Conservation (phyloP, 2,329 filamentous ascomycete genomes). For the Fusarium sp. region DNA sequence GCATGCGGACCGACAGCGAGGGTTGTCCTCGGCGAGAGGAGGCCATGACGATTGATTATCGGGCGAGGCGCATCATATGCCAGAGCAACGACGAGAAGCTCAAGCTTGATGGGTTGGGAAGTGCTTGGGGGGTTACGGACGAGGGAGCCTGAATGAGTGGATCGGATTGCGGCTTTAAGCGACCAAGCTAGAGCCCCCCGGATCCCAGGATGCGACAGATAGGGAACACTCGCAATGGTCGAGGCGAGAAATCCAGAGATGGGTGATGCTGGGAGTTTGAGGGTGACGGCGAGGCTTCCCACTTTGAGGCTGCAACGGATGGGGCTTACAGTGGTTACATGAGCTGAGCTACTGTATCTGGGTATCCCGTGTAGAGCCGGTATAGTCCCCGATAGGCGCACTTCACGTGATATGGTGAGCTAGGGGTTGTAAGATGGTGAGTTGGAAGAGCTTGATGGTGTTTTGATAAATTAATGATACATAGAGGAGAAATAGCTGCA, state of each 20-base stretch:
- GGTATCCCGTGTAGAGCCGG: constrained; percentile 10
- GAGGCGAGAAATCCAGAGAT: constrained; percentile 20
- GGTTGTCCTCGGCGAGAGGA: constrained; percentile 55
- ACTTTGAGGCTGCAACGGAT: constrained; percentile 4
- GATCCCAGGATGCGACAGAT: background rate
- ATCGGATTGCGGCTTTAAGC: background rate
- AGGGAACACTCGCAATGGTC: constrained; percentile 12
- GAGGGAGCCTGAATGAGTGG: constrained; percentile 1
- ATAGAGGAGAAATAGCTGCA: background rate
- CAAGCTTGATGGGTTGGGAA: constrained; percentile 9
- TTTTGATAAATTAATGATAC: background rate
- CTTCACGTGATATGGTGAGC: constrained; percentile 40
- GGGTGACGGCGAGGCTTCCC: constrained; percentile 1
- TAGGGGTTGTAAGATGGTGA: background rate
- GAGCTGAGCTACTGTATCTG: constrained; percentile 14
- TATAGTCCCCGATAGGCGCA: constrained; percentile 36
- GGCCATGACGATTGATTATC: constrained; percentile 53
- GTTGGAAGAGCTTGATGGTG: background rate
- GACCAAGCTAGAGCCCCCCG: background rate
- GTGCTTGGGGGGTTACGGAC: background rate
- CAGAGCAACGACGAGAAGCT: background rate
- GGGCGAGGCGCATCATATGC: constrained; percentile 45
- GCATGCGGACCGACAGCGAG: constrained; percentile 54
- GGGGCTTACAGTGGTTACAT: constrained; percentile 45
- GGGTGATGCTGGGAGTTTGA: constrained; percentile 20